Percentiles rank a stretch among this genome's conserved stretches.
Conservation (phyloP, 441 rosid species). For the Sinapis alba region DNA sequence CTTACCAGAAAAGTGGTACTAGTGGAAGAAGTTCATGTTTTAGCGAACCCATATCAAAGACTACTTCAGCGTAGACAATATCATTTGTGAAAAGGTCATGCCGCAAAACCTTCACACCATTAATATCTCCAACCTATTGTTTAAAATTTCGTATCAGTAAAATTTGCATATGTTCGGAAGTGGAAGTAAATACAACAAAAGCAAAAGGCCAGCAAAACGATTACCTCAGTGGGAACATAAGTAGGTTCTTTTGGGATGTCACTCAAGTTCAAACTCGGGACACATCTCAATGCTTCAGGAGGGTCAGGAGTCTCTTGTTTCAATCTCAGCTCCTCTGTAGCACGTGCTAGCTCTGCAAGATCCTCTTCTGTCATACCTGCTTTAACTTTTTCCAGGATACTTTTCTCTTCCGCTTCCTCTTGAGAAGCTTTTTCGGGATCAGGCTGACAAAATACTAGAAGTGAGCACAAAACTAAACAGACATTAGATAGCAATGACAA, state of each 20-base stretch:
- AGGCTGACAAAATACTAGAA: conserved; percentile 50
- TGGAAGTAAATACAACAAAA: background rate
- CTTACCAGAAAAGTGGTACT: conserved; percentile 88
- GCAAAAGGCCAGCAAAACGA: conserved; percentile 22
- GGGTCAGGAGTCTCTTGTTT: conserved; percentile 96
- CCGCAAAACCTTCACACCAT: conserved; percentile 80
- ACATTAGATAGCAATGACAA: background rate
- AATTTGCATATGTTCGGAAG: background rate
- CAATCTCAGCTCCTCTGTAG: conserved; percentile 78
- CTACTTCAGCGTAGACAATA: conserved; percentile 84
- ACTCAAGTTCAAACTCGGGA: conserved; percentile 71
- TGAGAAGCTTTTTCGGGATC: conserved; percentile 83
- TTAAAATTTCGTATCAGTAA: conserved; percentile 12
- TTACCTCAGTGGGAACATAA: conserved; percentile 71
- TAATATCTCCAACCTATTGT: conserved; percentile 70
- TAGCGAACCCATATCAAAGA: conserved; percentile 75
- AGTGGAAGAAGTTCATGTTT: conserved; percentile 84
- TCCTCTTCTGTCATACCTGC: conserved; percentile 85
- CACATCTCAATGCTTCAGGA: conserved; percentile 78
- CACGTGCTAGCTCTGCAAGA: conserved; percentile 79
- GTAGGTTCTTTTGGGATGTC: conserved; percentile 93
- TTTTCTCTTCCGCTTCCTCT: conserved; percentile 82
- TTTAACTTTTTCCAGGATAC: conserved; percentile 62
- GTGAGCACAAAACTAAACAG: conserved; percentile 13
- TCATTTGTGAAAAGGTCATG: conserved; percentile 95